Evolutionary conservation across 805 yeast species (phyloP).

Genomic region (Ogataea angusta): DNA sequence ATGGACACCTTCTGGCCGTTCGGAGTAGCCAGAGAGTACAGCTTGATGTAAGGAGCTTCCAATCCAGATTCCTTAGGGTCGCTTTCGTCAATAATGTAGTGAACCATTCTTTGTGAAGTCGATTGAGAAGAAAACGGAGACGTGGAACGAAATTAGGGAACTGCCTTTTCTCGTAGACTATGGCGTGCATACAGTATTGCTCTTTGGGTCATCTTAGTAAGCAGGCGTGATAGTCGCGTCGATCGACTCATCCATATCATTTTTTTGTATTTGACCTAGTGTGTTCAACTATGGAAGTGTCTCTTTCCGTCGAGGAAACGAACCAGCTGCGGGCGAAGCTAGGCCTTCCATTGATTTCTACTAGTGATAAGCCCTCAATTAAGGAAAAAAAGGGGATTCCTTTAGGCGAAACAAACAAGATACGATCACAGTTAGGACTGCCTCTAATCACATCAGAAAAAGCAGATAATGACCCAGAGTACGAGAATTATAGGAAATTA

Average conservation of each 20-base stretch:
- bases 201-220: not conserved
- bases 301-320: slow-evolving; percentile 23
- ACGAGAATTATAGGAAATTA: slow-evolving; percentile 34
- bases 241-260: slow-evolving; percentile 4
- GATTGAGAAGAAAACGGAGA: not conserved
- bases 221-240: slow-evolving; percentile 1
- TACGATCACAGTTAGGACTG: slow-evolving; percentile 21
- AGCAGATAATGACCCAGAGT: slow-evolving; percentile 30
- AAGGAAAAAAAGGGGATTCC: slow-evolving; percentile 14
- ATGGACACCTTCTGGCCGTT: slow-evolving; percentile 44
- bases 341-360: slow-evolving; percentile 20
- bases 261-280: not conserved
- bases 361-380: not conserved
- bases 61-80: slow-evolving; percentile 34
- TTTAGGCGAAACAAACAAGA: slow-evolving; percentile 23
- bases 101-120: slow-evolving; percentile 27
- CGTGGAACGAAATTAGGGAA: not conserved
- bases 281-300: slow-evolving; percentile 13
- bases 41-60: slow-evolving; percentile 41
- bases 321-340: slow-evolving; percentile 19
- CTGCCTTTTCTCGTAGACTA: not conserved
- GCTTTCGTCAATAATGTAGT: slow-evolving; percentile 29
- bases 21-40: slow-evolving; percentile 43
- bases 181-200: not conserved
- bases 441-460: slow-evolving; percentile 32